Evolutionary conservation across 2,329 filamentous ascomycete species (phyloP).

Genomic region (Aureobasidium vineae): DNA sequence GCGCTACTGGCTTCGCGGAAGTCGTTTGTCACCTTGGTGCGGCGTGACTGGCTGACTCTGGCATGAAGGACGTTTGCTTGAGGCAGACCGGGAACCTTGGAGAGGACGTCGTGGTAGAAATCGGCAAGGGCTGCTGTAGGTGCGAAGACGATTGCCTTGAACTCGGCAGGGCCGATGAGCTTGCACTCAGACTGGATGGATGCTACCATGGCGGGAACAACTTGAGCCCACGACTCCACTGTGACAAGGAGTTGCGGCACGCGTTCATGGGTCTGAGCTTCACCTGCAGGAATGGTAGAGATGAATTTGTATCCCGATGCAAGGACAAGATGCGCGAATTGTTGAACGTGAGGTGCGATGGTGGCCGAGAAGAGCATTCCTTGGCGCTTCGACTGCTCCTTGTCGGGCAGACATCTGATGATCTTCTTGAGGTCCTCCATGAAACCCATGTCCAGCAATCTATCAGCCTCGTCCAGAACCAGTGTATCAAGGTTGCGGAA

Average conservation of each 20-base stretch:
- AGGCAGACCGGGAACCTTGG: constrained; percentile 30
- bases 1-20: constrained; percentile 49
- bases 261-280: constrained; percentile 48
- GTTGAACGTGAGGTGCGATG: constrained; percentile 46
- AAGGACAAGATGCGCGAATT: constrained; percentile 48
- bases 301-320: constrained; percentile 45
- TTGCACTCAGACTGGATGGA: constrained; percentile 22
- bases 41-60: constrained; percentile 44
- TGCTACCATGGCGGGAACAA: constrained; percentile 18
- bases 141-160: constrained; percentile 51
- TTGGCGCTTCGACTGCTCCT: constrained; percentile 48
- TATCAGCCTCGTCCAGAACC: constrained; percentile 74
- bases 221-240: constrained; percentile 29
- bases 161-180: constrained; percentile 32
- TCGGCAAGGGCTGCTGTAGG: constrained; percentile 49
- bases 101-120: constrained; percentile 39
- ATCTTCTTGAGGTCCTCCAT: constrained; percentile 54
- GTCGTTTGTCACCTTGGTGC: constrained; percentile 46
- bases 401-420: constrained; percentile 51
- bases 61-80: constrained; percentile 36
- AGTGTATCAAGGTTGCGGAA: constrained; percentile 48
- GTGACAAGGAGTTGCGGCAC: constrained; percentile 51
- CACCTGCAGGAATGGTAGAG: constrained; percentile 47
- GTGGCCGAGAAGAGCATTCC: constrained; percentile 53
- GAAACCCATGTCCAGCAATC: constrained; percentile 64